Evolutionary conservation across 371 early-diverging fungal genomes (phyloP).

Genomic region (Rhizopus arrhizus): DNA sequence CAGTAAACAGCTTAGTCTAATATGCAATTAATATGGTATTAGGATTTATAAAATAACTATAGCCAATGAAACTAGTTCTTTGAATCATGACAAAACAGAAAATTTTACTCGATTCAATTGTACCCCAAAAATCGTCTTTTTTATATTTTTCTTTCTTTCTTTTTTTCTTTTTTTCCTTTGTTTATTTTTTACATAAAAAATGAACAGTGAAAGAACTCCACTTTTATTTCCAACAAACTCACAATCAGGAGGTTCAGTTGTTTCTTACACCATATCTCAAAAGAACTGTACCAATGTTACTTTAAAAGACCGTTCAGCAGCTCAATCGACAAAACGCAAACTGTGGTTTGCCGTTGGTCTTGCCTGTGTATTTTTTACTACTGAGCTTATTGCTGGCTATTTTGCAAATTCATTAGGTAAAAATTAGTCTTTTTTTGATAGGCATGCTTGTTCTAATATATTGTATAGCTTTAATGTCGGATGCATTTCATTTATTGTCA

Average conservation of each 20-base stretch:
- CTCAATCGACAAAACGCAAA: conserved; percentile 42
- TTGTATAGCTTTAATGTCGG: conserved; percentile 67
- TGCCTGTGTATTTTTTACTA: conserved; percentile 66
- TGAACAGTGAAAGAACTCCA: conserved; percentile 20
- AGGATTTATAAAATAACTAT: too few relatives aligned
- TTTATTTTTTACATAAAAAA: not conserved
- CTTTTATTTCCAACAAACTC: conserved; percentile 8
- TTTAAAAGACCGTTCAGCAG: conserved; percentile 23
- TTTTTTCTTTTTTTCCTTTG: too few relatives aligned
- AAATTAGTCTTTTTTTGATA: conserved; percentile 1
- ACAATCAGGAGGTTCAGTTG: conserved; percentile 23
- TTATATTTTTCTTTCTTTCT: too few relatives aligned
- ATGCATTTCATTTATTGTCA: conserved; percentile 77
- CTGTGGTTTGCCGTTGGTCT: conserved; percentile 57
- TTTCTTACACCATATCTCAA: conserved; percentile 29
- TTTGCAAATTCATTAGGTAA: conserved; percentile 63
- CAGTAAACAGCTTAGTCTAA: too few relatives aligned
- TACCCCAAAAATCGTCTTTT: too few relatives aligned
- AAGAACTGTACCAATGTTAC: conserved; percentile 42
- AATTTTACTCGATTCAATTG: too few relatives aligned
- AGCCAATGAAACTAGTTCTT: too few relatives aligned
- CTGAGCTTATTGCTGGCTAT: conserved; percentile 72
- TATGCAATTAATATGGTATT: too few relatives aligned
- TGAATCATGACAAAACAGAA: too few relatives aligned
- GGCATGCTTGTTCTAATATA: not conserved